A percentile compares a stretch with the other conserved stretches of the same genome.
Evolutionary conservation across 2,329 filamentous ascomycete genomes (phyloP).

Genomic region (Chrysosporium keratinophilum): DNA sequence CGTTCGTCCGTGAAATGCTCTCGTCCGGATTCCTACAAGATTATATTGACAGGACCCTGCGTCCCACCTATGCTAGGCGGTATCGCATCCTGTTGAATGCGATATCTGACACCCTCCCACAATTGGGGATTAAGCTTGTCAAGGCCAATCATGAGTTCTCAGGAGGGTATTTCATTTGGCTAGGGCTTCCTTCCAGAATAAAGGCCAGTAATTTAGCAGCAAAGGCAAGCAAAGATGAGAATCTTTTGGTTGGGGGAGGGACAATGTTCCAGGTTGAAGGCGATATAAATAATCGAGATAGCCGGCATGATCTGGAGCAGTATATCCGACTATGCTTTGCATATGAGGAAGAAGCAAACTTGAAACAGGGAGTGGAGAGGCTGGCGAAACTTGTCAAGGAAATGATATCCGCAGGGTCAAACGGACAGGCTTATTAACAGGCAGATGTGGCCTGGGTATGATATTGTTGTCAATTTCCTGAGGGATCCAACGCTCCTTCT

Average conservation of each 20-base stretch:
- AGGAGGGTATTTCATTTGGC: slow-evolving; percentile 82
- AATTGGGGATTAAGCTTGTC: slow-evolving; percentile 45
- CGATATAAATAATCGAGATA: slow-evolving; percentile 32
- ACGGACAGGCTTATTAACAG: background rate
- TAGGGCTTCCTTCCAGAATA: slow-evolving; percentile 50
- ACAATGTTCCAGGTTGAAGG: slow-evolving; percentile 57
- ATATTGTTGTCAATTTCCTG: too few species aligned
- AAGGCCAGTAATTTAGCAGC: slow-evolving; percentile 47
- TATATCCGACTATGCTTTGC: slow-evolving; percentile 59
- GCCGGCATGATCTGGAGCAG: slow-evolving; percentile 46
- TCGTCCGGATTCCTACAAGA: slow-evolving; percentile 42
- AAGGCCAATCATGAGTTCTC: slow-evolving; percentile 40
- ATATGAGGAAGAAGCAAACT: slow-evolving; percentile 56
- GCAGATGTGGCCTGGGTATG: background rate
- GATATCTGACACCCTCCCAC: slow-evolving; percentile 50
- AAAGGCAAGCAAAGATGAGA: slow-evolving; percentile 51
- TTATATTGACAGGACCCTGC: slow-evolving; percentile 45
- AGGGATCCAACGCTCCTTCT: too few species aligned
- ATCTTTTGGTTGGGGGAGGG: slow-evolving; percentile 58
- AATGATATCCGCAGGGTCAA: slow-evolving; percentile 11
- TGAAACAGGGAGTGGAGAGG: slow-evolving; percentile 58
- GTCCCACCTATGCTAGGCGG: slow-evolving; percentile 46
- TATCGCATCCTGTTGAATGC: slow-evolving; percentile 49
- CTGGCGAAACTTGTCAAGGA: slow-evolving; percentile 42
- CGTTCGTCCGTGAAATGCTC: slow-evolving; percentile 47